phyloP scores from a whole-genome alignment of 495 filamentous ascomycete genomes.

The Penicillium manginii region DNA sequence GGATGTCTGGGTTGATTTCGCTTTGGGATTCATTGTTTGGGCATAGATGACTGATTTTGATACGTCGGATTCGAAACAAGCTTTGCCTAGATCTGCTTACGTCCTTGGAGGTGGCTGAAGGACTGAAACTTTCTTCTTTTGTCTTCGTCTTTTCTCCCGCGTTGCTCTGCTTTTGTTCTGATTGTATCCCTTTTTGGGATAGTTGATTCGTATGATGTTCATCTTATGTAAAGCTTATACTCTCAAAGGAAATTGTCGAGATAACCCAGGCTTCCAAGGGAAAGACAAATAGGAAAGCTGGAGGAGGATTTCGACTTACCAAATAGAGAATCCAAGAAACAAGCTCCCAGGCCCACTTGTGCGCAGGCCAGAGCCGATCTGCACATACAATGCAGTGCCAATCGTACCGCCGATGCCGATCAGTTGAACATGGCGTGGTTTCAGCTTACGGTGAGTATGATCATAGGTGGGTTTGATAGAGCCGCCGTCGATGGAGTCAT shows the following conservation, averaged over 20 bases:
- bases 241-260: background rate
- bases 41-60: background rate
- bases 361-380: constrained; percentile 69
- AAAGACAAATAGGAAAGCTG: background rate
- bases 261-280: background rate
- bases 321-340: constrained; percentile 68
- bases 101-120: background rate
- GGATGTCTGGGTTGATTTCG: constrained; percentile 7
- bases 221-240: background rate
- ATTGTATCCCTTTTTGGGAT: background rate
- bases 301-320: constrained; percentile 29
- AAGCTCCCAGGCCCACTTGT: constrained; percentile 76
- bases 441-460: constrained; percentile 60
- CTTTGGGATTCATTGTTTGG: background rate
- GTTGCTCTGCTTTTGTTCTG: background rate
- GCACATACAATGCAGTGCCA: constrained; percentile 79
- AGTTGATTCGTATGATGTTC: background rate
- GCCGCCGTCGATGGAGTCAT: constrained; percentile 29
- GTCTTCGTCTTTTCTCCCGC: background rate
- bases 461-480: constrained; percentile 41
- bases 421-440: constrained; percentile 70
- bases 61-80: background rate
- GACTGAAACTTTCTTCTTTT: background rate
- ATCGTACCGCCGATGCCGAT: constrained; percentile 80
- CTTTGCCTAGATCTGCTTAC: background rate